Evolutionary conservation across 257 asterid genomes (phyloP), one percentile per base, ranked within the genome.

Genomic region (Ilex asprella): DNA sequence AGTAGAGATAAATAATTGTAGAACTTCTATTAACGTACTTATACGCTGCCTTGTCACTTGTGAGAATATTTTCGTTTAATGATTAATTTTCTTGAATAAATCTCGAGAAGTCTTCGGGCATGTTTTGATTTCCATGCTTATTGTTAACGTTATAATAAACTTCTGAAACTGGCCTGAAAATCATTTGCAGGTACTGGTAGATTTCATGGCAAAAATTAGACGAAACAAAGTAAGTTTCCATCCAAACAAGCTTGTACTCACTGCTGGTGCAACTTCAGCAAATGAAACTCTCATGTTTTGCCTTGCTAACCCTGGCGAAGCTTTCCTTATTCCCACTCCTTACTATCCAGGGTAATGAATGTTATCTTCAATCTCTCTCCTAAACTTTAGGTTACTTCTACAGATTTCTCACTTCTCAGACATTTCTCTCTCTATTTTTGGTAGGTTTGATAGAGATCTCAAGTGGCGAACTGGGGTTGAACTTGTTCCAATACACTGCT

Each of bases 381-480:
- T 27, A 14, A 16, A n/a, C 30, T 50, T 50, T 16, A 35, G 41
- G 41, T 35, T 35, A 35, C 5, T 35, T 35, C 5, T 11, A 41
- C 7, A 41, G 0, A 6, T 41, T 39, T 39, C n/a, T 10, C 53
- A 64, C 16, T 31, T 30, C 44, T 11, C 30, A 43, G 49, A 10
- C 31, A 14, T 56, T 56, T 16, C 1, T 11, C 2, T 31, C 8
- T 16, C 1, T 12, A 11, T 27, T 31, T 55, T 3, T 21, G 30
- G 30, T 69, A 81, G 86, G 61, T 81, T 81, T 49, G 86, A 81
- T 12, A 75, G 86, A 41, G 86, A 81, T 56, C 72, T 81, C 6
- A 81, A 78, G 60, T 81, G 86, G 86, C 55, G 86, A 70, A 73
- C 86, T 1, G 86, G 73, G 16, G 86, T 81, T 0, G 80, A 81